phyloP scores from a whole-genome alignment of 2,329 filamentous ascomycete species.

The Exophiala viscosa region DNA sequence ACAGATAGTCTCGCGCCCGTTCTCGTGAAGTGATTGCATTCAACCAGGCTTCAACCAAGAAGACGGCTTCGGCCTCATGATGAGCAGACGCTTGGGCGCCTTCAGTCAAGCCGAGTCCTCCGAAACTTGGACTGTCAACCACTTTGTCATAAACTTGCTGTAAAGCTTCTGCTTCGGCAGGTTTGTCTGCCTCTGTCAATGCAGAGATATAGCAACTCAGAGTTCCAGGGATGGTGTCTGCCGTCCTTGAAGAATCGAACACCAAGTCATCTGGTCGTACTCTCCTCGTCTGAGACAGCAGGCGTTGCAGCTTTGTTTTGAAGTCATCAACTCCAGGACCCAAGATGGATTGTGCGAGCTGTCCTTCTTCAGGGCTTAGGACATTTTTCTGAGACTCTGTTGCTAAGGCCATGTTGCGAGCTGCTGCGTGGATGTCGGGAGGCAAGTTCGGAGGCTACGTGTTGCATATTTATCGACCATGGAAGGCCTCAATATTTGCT shows the following conservation, averaged over 20 bases:
- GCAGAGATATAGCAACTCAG: constrained; percentile 6
- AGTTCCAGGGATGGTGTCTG: constrained; percentile 1
- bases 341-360: background rate
- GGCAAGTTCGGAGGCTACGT: background rate
- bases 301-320: constrained; percentile 3
- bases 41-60: constrained; percentile 31
- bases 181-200: background rate
- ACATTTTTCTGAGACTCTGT: background rate
- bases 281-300: constrained; percentile 6
- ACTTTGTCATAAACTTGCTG: constrained; percentile 16
- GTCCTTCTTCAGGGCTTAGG: background rate
- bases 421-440: background rate
- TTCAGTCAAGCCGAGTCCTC: constrained; percentile 13
- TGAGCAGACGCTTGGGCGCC: background rate
- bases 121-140: constrained; percentile 13
- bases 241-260: background rate
- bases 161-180: constrained; percentile 14
- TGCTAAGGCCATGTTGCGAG: constrained; percentile 1
- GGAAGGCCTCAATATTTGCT: background rate
- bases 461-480: background rate
- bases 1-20: constrained; percentile 8
- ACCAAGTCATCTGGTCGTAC: background rate
- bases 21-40: constrained; percentile 32
- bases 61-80: constrained; percentile 27
- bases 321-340: background rate